Percentiles rank a stretch among this genome's conserved stretches.
Evolutionary conservation across 805 yeast genomes (phyloP).

Genomic region (Monosporozyma yasuniensis): DNA sequence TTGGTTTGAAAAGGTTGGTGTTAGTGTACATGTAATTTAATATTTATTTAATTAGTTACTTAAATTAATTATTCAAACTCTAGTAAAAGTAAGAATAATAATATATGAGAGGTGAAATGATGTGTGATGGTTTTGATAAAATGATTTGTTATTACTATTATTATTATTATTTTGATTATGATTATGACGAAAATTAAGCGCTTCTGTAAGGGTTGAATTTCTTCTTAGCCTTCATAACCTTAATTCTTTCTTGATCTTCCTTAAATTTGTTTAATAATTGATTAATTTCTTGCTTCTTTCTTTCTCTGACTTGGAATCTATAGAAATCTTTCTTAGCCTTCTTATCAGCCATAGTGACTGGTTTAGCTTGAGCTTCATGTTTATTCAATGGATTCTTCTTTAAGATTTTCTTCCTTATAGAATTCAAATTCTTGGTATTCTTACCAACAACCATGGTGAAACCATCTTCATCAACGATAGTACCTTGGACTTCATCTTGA

Average conservation of each 20-base stretch:
- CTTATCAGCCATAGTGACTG: slow-evolving; percentile 42
- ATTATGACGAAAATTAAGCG: not conserved
- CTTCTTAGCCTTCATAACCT: slow-evolving; percentile 67
- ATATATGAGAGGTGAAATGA: not conserved
- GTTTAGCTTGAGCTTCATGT: slow-evolving; percentile 18
- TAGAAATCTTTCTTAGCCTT: slow-evolving; percentile 83
- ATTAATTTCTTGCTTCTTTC: slow-evolving; percentile 87
- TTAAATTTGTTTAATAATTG: slow-evolving; percentile 76
- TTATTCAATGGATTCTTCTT: slow-evolving; percentile 29
- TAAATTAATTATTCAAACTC: not conserved
- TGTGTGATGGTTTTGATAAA: not conserved
- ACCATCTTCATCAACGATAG: slow-evolving; percentile 84
- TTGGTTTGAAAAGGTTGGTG: not conserved
- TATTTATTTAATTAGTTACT: not conserved
- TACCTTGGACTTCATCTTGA: slow-evolving; percentile 44
- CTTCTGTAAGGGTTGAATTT: slow-evolving; percentile 74
- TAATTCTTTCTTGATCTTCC: slow-evolving; percentile 81
- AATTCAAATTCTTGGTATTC: slow-evolving; percentile 64
- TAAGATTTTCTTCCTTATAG: slow-evolving; percentile 27
- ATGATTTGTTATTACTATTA: not conserved
- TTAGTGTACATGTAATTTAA: not conserved
- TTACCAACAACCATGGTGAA: slow-evolving; percentile 84
- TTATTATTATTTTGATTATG: no score
- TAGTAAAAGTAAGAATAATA: not conserved
- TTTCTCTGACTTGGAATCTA: slow-evolving; percentile 90